These are phyloP conservation scores for Selenicereus undatus DNA, from an alignment of 148 eudicot species.

Conservation along the genomic window DNA sequence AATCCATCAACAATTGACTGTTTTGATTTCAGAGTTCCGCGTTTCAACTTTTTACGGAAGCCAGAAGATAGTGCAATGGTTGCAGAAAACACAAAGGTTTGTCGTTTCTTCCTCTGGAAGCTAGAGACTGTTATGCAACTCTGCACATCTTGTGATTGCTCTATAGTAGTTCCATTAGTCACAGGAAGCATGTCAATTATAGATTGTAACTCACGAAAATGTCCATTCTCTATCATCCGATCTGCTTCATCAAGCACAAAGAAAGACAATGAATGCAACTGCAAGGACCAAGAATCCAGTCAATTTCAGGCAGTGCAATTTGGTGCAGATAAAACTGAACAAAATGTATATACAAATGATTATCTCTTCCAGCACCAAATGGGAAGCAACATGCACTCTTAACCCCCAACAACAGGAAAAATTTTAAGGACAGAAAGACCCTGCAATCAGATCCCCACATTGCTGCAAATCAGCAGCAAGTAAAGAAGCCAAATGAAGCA, in stretches of 20 bases:
- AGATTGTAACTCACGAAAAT: constrained; percentile 89
- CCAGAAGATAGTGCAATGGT: constrained; percentile 86
- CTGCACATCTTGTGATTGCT: constrained; percentile 44
- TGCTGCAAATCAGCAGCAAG: neutral
- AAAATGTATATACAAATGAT: neutral
- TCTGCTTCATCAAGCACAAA: constrained; percentile 99
- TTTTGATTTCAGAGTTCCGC: constrained; percentile 55
- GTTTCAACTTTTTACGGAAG: constrained; percentile 87
- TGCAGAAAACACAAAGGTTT: constrained; percentile 96
- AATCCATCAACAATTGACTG: constrained; percentile 45
- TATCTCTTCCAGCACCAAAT: neutral
- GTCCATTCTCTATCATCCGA: constrained; percentile 96
- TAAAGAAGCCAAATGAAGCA: neutral
- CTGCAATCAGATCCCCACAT: neutral
- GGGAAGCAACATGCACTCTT: neutral
- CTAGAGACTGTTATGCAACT: constrained; percentile 62
- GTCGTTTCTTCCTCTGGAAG: constrained; percentile 82
- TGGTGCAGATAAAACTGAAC: neutral
- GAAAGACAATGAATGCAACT: constrained; percentile 91
- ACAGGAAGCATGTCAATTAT: constrained; percentile 91
- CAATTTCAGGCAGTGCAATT: neutral
- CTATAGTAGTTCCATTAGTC: constrained; percentile 38
- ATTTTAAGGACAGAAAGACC: neutral
- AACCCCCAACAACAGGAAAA: neutral
- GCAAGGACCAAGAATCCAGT: constrained; percentile 31